Evolutionary conservation across 495 filamentous ascomycete species (phyloP), one percentile per base, ranked within the genome.

Genomic region (Aspergillus sclerotioniger): DNA sequence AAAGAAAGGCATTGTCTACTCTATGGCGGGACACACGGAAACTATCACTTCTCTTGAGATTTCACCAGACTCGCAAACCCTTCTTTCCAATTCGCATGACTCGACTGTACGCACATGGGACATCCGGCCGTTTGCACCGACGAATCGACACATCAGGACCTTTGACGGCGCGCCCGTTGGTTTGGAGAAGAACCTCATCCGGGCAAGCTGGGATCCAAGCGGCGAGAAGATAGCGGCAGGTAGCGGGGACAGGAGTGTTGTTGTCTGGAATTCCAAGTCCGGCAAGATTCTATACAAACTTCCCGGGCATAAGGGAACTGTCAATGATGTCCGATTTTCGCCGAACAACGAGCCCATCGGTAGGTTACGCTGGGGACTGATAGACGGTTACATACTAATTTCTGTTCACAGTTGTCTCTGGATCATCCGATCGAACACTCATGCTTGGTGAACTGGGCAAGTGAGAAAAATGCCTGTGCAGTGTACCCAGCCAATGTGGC

Each of bases 71-170:
- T 89, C 90, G 6, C 91, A 96, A 66, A 85, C 88, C 12, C 80
- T 99, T 21, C 78, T 98, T 4, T 98, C 94, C 13, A 92, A 96
- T 63, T 90, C 91, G 3, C 91, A 96, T 74, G 94, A 99, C 67
- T 91, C 87, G 12, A 94, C 93, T 0, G 94, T 92, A 13, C 83
- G 90, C 57, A 96, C 92, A 20, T 99, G 94, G 95, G 92, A 99
- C 70, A 90, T 99, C 43, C 82, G 92, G 57, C 92, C 95, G 3
- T 99, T 97, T 68, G 93, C 95, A 3, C 91, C 94, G 0, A 80
- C 85, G 0, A 90, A 96, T 66, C 81, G 94, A 53, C 86, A 91
- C 48, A 79, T 97, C 53, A 84, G 81, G 49, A 92, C 90, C 0
- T 98, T 90, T 67, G 91, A 96, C 61, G 94, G 95, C 2, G 93